Base-by-base conservation (phyloP, 2,329 filamentous ascomycete genomes). In the Chalaropsis thielavioides region DNA sequence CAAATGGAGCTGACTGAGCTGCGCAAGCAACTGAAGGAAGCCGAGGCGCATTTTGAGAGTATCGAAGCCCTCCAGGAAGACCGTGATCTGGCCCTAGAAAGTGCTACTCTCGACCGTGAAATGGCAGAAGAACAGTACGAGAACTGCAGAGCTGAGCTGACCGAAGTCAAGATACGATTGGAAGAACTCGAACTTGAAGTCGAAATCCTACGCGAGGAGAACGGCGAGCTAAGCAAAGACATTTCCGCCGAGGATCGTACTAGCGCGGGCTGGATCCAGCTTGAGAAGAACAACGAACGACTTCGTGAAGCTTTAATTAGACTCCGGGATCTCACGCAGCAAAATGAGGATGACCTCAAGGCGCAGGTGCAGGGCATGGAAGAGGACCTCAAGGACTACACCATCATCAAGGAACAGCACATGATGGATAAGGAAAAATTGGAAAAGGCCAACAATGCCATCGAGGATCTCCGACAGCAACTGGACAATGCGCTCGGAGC, bases 71-170 rank as follows among this genome's bases (percentile, higher is more conserved):
- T 94, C 1, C 87, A 94, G 72, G 88, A 89, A 7, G 91, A 96
- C 69, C 86, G 95, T 73, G 94, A 97, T 38, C 83, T 86, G 2
- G 83, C 88, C 6, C 77, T 96, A 71, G 94, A 99, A 75, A 83
- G 94, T 75, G 90, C 91, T 6, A 87, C 89, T 0, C 78, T 99
- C 31, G 94, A 99, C 72, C 85, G 90, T 56, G 92, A 99, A 74
- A 95, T 97, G 89, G 94, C 94, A 0, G 92, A 99, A 74, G 92
- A 96, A 75, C 90, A 86, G 54, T 87, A 89, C 0, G 94, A 97
- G 69, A 84, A 87, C 19, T 79, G 88, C 62, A 94, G 91, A 73
- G 81, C 83, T 1, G 92, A 99, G 72, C 77, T 95, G 27, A 89
- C 95, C 44, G 81, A 84, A 1, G 74, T 95, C 63, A 89, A 90